phyloP scores from a whole-genome alignment of 352 stramenopile genomes.

The Phytophthora capsici region DNA sequence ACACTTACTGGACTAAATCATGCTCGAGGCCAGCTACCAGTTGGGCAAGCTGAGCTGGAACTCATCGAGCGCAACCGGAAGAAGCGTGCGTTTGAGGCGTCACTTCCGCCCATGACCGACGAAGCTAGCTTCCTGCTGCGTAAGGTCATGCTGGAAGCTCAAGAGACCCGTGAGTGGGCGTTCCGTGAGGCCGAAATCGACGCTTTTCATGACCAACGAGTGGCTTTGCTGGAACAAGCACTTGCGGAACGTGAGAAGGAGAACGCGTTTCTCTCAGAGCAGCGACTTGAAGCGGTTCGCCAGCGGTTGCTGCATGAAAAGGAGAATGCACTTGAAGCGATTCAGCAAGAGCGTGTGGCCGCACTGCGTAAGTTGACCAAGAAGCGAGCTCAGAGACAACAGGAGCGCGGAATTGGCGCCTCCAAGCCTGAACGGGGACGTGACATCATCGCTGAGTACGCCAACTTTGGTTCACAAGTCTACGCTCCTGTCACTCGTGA shows the following conservation, averaged over 20 bases:
- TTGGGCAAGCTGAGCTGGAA: constrained; percentile 85
- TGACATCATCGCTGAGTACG: constrained; percentile 92
- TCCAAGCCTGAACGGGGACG: constrained; percentile 50
- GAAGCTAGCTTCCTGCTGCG: constrained; percentile 91
- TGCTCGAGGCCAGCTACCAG: constrained; percentile 74
- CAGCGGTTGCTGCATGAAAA: constrained; percentile 81
- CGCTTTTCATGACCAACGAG: constrained; percentile 75
- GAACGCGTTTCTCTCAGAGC: constrained; percentile 91
- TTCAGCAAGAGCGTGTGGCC: constrained; percentile 88
- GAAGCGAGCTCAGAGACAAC: constrained; percentile 67
- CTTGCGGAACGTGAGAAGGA: constrained; percentile 90
- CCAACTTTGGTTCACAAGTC: constrained; percentile 80
- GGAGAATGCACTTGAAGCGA: constrained; percentile 74
- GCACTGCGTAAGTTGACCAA: constrained; percentile 93
- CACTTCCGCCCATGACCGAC: constrained; percentile 94
- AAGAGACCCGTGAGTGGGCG: constrained; percentile 91
- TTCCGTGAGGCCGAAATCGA: constrained; percentile 92
- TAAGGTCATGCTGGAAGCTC: constrained; percentile 93
- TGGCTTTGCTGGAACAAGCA: constrained; percentile 81
- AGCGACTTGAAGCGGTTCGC: constrained; percentile 90
- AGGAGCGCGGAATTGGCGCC: constrained; percentile 22
- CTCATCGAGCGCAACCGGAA: constrained; percentile 91
- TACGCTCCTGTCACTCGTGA: constrained; percentile 82
- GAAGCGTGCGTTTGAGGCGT: constrained; percentile 86
- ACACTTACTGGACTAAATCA: constrained; percentile 77